Base-by-base conservation (phyloP, 148 eudicot genomes). In the Pharnaceum exiguum region DNA sequence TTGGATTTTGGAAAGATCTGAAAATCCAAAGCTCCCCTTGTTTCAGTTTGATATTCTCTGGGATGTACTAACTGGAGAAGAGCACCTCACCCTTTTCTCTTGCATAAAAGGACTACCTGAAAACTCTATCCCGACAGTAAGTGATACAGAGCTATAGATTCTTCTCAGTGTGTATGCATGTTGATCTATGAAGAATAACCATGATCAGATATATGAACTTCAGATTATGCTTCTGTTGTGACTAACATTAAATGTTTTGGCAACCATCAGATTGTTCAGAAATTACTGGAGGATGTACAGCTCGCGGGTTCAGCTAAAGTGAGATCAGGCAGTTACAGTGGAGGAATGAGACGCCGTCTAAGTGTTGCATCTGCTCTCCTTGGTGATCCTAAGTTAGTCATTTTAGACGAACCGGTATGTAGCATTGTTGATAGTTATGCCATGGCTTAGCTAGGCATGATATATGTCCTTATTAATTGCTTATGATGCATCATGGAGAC, bases 261-360 rank as follows among this genome's bases (percentile, higher is more conserved):
- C 46, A 19, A 17, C 13, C 27, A 25, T 15, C 74, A 84, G 95
- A 73, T 82, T 55, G 71, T 51, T 23, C 46, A 73, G 44, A 76
- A 79, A 63, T 76, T 82, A 30, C 67, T 87, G 30, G 77, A 77
- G 46, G 91, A 84, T 65, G 91, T 79, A 16, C 71, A 63, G 53
- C 85, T 87, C 21, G 62, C 78, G 9, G 72, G 69, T 50, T 65
- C 84, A 66, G 85, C 91, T 38, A 77, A 60, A 66, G 70, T 74
- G 44, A 78, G 91, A 78, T 67, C 87, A 19, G 70, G 85, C 25
- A 84, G 84, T 70, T 87, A 87, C 58, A 87, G 96, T 55, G 96
- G 96, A 64, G 95, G 96, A 54, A 87, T 84, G 91, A 87, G 67
- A 72, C 83, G 96, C 12, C 90, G 96, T 7, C 96, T 87, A 17